phyloP scores from a whole-genome alignment of 768 basidiomycete genomes.

The Gymnopilus junonius region DNA sequence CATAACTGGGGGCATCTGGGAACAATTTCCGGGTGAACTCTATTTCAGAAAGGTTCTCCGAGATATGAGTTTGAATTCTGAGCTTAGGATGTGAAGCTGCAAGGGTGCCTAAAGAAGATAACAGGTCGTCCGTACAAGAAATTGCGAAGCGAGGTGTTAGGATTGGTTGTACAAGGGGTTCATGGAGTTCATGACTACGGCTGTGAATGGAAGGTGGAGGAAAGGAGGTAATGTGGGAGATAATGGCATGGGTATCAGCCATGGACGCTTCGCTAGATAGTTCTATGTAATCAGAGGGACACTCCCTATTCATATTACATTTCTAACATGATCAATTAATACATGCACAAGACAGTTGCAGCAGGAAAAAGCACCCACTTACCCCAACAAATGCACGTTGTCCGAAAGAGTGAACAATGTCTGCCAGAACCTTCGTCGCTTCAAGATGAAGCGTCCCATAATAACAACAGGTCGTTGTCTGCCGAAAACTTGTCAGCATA shows the following conservation, averaged over 20 bases:
- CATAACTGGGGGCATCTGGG: constrained; percentile 66
- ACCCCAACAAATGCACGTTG: constrained; percentile 89
- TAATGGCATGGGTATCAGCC: constrained; percentile 61
- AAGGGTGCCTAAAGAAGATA: constrained; percentile 63
- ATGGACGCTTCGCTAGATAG: constrained; percentile 62
- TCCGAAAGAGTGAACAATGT: constrained; percentile 66
- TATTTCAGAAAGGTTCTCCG: constrained; percentile 82
- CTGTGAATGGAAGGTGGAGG: constrained; percentile 25
- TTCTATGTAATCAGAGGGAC: constrained; percentile 73
- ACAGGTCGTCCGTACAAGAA: constrained; percentile 76
- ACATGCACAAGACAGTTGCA: neutral
- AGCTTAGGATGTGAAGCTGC: constrained; percentile 63
- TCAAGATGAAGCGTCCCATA: constrained; percentile 84
- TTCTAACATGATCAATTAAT: constrained; percentile 48
- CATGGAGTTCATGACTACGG: constrained; percentile 27
- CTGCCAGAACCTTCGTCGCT: constrained; percentile 80
- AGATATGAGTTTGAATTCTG: constrained; percentile 90
- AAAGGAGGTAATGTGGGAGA: constrained; percentile 70
- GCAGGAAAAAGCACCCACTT: constrained; percentile 30
- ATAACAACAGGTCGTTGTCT: constrained; percentile 96
- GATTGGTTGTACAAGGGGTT: constrained; percentile 83
- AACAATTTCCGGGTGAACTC: constrained; percentile 68
- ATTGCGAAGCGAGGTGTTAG: constrained; percentile 97
- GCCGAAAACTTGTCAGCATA: constrained; percentile 7
- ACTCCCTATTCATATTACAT: constrained; percentile 89